These are phyloP conservation scores for Rhytidhysteron rufulum DNA, from an alignment of 2,329 filamentous ascomycete genomes.

Conservation along the genomic window DNA sequence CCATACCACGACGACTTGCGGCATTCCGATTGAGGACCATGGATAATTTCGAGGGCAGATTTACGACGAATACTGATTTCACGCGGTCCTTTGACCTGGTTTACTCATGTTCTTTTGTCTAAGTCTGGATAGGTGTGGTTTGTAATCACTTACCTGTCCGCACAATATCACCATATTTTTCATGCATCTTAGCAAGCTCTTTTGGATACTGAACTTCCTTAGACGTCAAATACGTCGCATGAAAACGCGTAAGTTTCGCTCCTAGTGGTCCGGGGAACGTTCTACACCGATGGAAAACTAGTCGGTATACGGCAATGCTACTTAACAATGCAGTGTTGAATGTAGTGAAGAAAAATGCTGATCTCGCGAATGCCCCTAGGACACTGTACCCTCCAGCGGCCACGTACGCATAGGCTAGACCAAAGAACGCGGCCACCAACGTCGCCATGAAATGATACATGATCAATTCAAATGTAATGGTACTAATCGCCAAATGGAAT, in stretches of 20 bases:
- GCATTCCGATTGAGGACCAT: slow-evolving; percentile 20
- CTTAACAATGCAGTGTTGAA: slow-evolving; percentile 13
- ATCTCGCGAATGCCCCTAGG: slow-evolving; percentile 6
- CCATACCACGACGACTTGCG: slow-evolving; percentile 24
- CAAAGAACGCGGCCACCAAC: slow-evolving; percentile 9
- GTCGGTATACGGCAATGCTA: slow-evolving; percentile 22
- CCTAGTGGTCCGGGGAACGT: slow-evolving; percentile 20
- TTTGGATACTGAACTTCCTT: slow-evolving; percentile 25
- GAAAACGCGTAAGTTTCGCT: slow-evolving; percentile 24
- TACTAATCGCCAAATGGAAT: slow-evolving; percentile 14
- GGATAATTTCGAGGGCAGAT: slow-evolving; percentile 16
- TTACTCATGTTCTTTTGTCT: background rate
- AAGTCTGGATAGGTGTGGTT: background rate
- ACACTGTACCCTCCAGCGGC: slow-evolving; percentile 2
- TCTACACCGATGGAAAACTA: slow-evolving; percentile 21
- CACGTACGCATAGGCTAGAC: slow-evolving; percentile 8
- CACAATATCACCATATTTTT: slow-evolving; percentile 31
- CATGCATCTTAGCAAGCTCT: slow-evolving; percentile 24
- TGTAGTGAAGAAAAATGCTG: slow-evolving; percentile 6
- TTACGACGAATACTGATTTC: slow-evolving; percentile 20
- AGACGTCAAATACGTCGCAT: slow-evolving; percentile 19
- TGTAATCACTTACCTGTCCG: slow-evolving; percentile 22
- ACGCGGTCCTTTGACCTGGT: slow-evolving; percentile 7
- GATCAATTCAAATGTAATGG: slow-evolving; percentile 19
- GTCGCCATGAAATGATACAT: slow-evolving; percentile 22